Evolutionary conservation across 192 early-diverging fungal genomes (phyloP), one percentile per base, ranked within the genome.

Genomic region (Phlyctochytrium bullatum): DNA sequence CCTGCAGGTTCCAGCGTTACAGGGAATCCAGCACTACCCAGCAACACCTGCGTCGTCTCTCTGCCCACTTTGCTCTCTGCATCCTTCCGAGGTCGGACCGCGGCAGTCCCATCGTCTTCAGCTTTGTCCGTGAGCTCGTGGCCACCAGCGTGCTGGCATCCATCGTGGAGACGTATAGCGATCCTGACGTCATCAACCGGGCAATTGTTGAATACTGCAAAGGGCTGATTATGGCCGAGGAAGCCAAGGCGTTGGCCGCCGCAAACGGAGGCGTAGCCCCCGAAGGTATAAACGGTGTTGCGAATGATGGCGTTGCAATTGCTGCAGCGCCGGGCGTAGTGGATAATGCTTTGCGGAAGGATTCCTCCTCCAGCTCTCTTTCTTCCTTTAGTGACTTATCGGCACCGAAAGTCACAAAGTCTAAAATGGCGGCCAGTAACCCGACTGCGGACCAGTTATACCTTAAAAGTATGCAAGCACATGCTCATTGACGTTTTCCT

Each of bases 141-240:
- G 81, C 76, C n/a, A 83, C 81, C 0, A 68, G 71, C 6, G 78
- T 83, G 1, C 67, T 83, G 3, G 65, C 59, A 30, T 66, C 66
- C n/a, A 47, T 80, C 10, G 73, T 83, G 20, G 72, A 78, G 28
- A 72, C 65, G 47, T 73, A 66, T 40, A 65, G 66, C 25, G 69
- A 80, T 54, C 68, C 76, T 1, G 67, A 75, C 34, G 73, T 61
- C 40, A 66, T 83, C 59, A 78, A 82, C 62, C 31, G 34, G 68
- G 30, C 64, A 52, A 34, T 82, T 30, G 50, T 82, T 53, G 47
- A 35, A 36, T 71, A 73, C 34, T 40, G 77, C 2, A 54, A 65
- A 17, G 27, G 31, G 23, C 40, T 28, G 35, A 35, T 68, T 20
- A 60, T 63, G 36, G 52, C 47, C 17, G 64, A 65, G 25, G 30